Base-by-base conservation (phyloP, 257 asterid species). In the Capsicum chinense region DNA sequence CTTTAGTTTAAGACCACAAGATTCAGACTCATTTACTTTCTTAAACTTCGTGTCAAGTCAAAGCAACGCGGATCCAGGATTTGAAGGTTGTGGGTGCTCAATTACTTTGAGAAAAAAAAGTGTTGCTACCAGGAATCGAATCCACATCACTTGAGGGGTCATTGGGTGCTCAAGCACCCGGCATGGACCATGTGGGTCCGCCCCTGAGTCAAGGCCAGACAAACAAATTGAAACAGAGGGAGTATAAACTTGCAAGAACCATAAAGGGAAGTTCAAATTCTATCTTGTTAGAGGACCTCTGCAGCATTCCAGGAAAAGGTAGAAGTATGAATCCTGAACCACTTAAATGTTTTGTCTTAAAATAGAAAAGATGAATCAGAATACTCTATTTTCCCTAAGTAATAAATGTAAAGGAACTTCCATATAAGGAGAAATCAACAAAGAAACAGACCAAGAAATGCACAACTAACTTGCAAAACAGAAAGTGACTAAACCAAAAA, bases 311-410 rank as follows among this genome's bases (percentile, higher is more conserved):
- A 76, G 9, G 62, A 4, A 76, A 76, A 21, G 63, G 8, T 52
- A 76, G 52, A 76, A 76, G 81, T 7, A 52, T 50, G 63, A 76
- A 76, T 26, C 64, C 4, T 78, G 81, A 78, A 52, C 54, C n/a
- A 54, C 48, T 26, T 78, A 13, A 78, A 78, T 78, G 50, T 9
- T 33, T 26, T 54, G 33, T 54, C 64, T 63, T 78, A 26, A 26
- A 52, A 78, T 26, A 54, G 48, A 14, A 76, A 37, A 35, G 26
- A 15, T 68, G 54, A 1, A 68, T 7, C 14, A 68, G 26, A 39
- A 7, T 9, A 68, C 78, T 68, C 50, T 26, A 78, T 52, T 54
- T 78, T 16, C 64, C 9, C 9, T 7, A 7, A 33, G 50, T 26
- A 76, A 16, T 52, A 76, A 76, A 52, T 76, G 15, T 35, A 52